Evolutionary conservation across 257 asterid genomes (phyloP), one percentile per base, ranked within the genome.

Genomic region (Rubia yunnanensis): DNA sequence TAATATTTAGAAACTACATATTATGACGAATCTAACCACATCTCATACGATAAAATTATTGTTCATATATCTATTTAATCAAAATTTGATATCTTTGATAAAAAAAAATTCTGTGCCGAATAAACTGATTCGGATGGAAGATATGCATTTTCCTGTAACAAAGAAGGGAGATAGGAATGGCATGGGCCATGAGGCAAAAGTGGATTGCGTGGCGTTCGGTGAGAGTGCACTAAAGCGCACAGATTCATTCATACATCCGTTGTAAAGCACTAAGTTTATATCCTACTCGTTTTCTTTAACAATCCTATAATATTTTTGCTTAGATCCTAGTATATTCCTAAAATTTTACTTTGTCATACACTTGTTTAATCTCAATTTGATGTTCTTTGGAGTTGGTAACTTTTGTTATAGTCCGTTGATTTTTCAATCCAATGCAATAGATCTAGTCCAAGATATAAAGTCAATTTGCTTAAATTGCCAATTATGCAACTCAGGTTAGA

Each of bases 171-270:
- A 49, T 49, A 20, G 18, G 27, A 56, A 10, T 58, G 34, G 32
- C 38, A 59, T 27, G 55, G 18, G 23, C 46, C 17, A 59, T 36
- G 36, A 32, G 0, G 36, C 22, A 20, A 22, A 54, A 56, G 35
- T 41, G 54, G 65, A 53, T 4, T 56, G 56, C 7, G 36, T 65
- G 60, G 27, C 61, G 74, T 69, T 69, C 36, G 74, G 57, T 57
- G 66, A 27, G 50, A 69, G 24, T 44, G 74, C 78, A 69, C 74
- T 57, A 63, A 35, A 56, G 66, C 66, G 61, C 55, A 58, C 15
- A 59, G 4, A 44, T 44, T 4, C 17, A 44, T 15, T 44, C 14
- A 4, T 15, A 0, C 14, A 3, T 44, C 52, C 52, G 52, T n/a
- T 44, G 52, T 44, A 44, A 41, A 41, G 49, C 49, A 41, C 49